phyloP scores from a whole-genome alignment of 257 asterid species.

The Rehmannia glutinosa region DNA sequence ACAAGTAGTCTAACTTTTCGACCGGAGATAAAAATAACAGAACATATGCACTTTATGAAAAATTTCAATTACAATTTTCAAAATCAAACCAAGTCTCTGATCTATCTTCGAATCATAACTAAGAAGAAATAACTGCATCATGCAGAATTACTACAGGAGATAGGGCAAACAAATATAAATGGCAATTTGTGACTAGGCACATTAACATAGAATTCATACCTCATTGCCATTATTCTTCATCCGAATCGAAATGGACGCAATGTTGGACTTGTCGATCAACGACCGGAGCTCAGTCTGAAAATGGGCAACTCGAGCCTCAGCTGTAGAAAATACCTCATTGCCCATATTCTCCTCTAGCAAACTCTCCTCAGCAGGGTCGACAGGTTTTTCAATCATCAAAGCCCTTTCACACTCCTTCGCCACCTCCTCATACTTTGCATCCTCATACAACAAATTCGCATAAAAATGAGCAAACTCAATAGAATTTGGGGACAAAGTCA shows the following conservation, averaged over 20 bases:
- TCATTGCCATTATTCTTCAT: constrained; percentile 66
- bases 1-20: no score
- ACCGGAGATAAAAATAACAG: no score
- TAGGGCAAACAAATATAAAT: no score
- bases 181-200: no score
- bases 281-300: constrained; percentile 61
- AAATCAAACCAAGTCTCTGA: no score
- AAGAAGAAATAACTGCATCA: no score
- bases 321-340: constrained; percentile 52
- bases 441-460: constrained; percentile 68
- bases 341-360: constrained; percentile 72
- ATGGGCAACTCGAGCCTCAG: constrained; percentile 51
- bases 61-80: no score
- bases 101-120: no score
- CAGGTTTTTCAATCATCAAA: constrained; percentile 67
- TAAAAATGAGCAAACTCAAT: constrained; percentile 79
- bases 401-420: constrained; percentile 80
- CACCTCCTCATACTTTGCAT: constrained; percentile 73
- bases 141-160: no score
- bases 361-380: constrained; percentile 87
- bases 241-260: constrained; percentile 69
- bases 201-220: no score
- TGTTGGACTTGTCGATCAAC: constrained; percentile 67
- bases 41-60: no score
- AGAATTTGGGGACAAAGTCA: constrained; percentile 51